Base-by-base conservation (phyloP, 2,329 filamentous ascomycete genomes). In the Trichophyton schoenleinii region DNA sequence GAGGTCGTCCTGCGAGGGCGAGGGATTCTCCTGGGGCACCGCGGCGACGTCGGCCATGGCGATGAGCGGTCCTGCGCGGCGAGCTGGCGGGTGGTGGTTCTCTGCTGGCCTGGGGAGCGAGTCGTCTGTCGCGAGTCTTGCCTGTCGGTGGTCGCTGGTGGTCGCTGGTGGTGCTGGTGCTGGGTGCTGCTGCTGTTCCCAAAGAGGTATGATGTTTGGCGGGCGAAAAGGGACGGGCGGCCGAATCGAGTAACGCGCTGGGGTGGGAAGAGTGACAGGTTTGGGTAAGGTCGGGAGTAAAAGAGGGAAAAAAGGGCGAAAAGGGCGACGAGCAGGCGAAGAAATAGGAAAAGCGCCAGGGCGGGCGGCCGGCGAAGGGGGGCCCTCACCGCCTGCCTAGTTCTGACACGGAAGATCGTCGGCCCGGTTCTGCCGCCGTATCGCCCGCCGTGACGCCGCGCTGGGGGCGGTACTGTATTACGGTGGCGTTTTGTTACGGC, bases 11-110 rank as follows among this genome's bases (percentile, higher is more conserved):
- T 90, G 87, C 72, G 87, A 82, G 69, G 87, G 86, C 69, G 83
- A 85, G 65, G 87, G 84, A 68, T 87, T 87, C 69, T 85, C 85
- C 73, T 89, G 86, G 71, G 88, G 85, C 80, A 88, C 85, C 74
- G 88, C 86, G 72, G 86, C 83, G 77, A 90, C 87, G 79, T 91
- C 87, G 80, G 86, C 86, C 87, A 91, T 90, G 66, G 61, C 69
- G 65, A 67, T 8, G n/a, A 6, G 41, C 41, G 3, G 41, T 44
- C 41, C 38, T 42, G 38, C 15, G 11, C 15, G 38, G 38, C 38
- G 38, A 13, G 38, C 15, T 42, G 38, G 38, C 11, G 3, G 38
- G 22, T 22, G 22, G 22, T 22, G 2, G 38, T 5, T 31, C 28
- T 31, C 28, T 31, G 28, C 28, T 31, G 28, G 28, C 28, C 28